These are phyloP conservation scores for Isoetes taiwanensis DNA, from an alignment of 75 land plant genomes.

Conservation along the genomic window DNA sequence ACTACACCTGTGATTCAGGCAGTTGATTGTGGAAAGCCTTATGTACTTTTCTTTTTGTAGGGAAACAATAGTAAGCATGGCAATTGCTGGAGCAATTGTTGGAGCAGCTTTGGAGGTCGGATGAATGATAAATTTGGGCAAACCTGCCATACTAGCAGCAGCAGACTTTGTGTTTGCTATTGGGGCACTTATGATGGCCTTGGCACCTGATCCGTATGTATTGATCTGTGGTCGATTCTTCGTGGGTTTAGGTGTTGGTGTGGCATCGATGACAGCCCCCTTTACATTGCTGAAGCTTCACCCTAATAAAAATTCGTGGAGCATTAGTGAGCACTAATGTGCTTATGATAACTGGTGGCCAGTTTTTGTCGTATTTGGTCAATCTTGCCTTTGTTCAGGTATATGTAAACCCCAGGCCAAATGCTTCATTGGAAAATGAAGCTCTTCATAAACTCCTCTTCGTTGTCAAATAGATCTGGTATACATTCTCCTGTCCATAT, in stretches of 20 bases:
- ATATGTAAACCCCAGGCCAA: too few relatives aligned
- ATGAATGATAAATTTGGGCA: constrained; percentile 70
- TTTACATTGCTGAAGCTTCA: constrained; percentile 76
- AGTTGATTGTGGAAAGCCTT: neutral
- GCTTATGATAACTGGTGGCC: constrained; percentile 82
- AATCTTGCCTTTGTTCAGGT: constrained; percentile 88
- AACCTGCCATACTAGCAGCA: constrained; percentile 41
- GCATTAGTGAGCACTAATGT: constrained; percentile 65
- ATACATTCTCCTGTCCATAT: too few relatives aligned
- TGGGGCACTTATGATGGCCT: constrained; percentile 67
- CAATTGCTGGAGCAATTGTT: constrained; percentile 73
- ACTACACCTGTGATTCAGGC: neutral
- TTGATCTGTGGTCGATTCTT: constrained; percentile 61
- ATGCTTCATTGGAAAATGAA: too few relatives aligned
- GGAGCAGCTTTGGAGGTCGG: constrained; percentile 75
- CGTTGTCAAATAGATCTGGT: too few relatives aligned
- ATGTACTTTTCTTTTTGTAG: neutral
- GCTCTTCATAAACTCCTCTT: too few relatives aligned
- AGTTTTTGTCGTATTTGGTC: constrained; percentile 75
- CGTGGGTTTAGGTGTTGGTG: constrained; percentile 69
- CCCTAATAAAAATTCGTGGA: constrained; percentile 76
- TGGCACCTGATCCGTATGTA: constrained; percentile 61
- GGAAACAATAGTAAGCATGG: constrained; percentile 96
- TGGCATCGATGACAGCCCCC: constrained; percentile 80
- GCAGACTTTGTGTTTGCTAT: constrained; percentile 56